Percentiles rank a stretch among this genome's conserved stretches.
Evolutionary conservation across 441 rosid genomes (phyloP).

Genomic region (Gossypium schwendimanii): DNA sequence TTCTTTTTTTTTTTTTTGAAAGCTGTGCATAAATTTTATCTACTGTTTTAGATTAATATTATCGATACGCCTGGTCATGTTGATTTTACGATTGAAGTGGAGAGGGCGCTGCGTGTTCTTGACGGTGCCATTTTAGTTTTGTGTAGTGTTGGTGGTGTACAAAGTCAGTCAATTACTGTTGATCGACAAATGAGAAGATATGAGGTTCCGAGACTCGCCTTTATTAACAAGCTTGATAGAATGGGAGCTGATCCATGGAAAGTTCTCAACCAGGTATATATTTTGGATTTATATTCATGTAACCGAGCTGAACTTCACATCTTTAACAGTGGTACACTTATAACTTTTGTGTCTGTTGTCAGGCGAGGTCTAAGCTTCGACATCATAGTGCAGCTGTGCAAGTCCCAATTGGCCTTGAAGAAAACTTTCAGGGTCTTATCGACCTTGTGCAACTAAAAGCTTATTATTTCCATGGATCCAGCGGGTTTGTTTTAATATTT

Average conservation of each 20-base stretch:
- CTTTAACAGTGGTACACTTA: not conserved
- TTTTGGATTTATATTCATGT: not conserved
- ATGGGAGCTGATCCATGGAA: slow-evolving; percentile 99
- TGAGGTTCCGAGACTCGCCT: slow-evolving; percentile 83
- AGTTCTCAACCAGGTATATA: slow-evolving; percentile 76
- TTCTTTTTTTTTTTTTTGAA: not conserved
- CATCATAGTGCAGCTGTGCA: slow-evolving; percentile 80
- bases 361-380: slow-evolving; percentile 91
- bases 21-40: not conserved
- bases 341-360: slow-evolving; percentile 9
- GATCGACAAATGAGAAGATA: slow-evolving; percentile 99
- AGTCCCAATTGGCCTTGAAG: slow-evolving; percentile 48
- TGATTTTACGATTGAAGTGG: slow-evolving; percentile 96
- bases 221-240: slow-evolving; percentile 94
- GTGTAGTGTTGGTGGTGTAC: slow-evolving; percentile 98
- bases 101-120: slow-evolving; percentile 91
- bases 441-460: slow-evolving; percentile 48
- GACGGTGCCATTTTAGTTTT: slow-evolving; percentile 93
- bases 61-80: slow-evolving; percentile 97
- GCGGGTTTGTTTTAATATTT: slow-evolving; percentile 49
- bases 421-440: slow-evolving; percentile 74
- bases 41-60: slow-evolving; percentile 57
- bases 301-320: not conserved
- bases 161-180: slow-evolving; percentile 96
- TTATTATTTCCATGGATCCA: slow-evolving; percentile 5